phyloP scores from a whole-genome alignment of 2,329 filamentous ascomycete genomes.

The Colletotrichum lupini region DNA sequence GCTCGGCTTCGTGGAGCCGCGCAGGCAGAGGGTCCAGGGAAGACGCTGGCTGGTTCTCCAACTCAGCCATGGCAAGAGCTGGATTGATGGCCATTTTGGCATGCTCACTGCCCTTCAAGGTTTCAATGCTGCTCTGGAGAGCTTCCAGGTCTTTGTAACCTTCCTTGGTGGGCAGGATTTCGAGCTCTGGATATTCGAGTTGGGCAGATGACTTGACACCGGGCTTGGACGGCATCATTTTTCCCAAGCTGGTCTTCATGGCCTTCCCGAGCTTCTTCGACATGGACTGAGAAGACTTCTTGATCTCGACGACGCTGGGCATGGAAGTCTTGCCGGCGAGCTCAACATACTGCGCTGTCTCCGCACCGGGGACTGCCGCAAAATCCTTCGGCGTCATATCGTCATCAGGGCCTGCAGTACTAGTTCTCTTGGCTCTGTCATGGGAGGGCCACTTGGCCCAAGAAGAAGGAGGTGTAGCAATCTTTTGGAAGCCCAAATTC shows the following conservation, averaged over 20 bases:
- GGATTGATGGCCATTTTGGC: conserved; percentile 19
- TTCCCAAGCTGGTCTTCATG: conserved; percentile 42
- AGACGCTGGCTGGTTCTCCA: conserved; percentile 9
- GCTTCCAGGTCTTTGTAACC: conserved; percentile 46
- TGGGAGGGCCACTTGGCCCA: conserved; percentile 50
- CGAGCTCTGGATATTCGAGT: conserved; percentile 49
- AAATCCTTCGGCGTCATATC: conserved; percentile 44
- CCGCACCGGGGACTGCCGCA: conserved; percentile 38
- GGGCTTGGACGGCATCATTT: conserved; percentile 38
- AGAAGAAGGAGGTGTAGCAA: conserved; percentile 40
- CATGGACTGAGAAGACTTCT: conserved; percentile 39
- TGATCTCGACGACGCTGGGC: conserved; percentile 12
- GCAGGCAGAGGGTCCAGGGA: neutral
- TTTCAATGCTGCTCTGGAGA: conserved; percentile 44
- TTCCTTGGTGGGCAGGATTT: conserved; percentile 45
- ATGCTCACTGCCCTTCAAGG: conserved; percentile 39
- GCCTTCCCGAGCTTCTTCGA: conserved; percentile 45
- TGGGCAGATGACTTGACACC: conserved; percentile 5
- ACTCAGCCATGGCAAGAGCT: conserved; percentile 19
- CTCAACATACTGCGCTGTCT: conserved; percentile 40
- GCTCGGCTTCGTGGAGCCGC: conserved; percentile 11
- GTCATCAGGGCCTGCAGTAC: conserved; percentile 39
- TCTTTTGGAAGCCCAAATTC: conserved; percentile 19
- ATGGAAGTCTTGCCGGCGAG: conserved; percentile 39
- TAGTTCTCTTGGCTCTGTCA: conserved; percentile 43